Conservation (phyloP, 176 grass and related monocot species). For the Oryza punctata region DNA sequence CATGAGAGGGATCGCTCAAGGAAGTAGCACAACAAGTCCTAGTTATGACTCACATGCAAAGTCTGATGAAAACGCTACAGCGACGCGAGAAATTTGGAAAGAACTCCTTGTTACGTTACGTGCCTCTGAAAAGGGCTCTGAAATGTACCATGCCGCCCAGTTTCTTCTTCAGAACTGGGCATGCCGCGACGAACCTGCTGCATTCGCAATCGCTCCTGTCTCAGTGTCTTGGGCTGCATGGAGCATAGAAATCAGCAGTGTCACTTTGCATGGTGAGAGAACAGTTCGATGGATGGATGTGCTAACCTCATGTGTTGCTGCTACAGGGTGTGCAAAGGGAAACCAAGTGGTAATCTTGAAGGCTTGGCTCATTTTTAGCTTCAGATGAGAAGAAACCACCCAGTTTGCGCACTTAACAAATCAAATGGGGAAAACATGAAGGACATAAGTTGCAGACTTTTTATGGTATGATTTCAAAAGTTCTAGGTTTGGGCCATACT, state of each 20-base stretch:
- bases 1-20: slow-evolving; percentile 8
- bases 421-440: background rate
- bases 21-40: background rate
- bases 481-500: background rate
- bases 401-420: slow-evolving; percentile 24
- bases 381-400: slow-evolving; percentile 30
- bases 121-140: background rate
- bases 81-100: background rate
- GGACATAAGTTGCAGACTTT: background rate
- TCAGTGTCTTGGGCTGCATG: slow-evolving; percentile 18
- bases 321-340: slow-evolving; percentile 28
- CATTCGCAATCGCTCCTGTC: slow-evolving; percentile 1
- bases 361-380: slow-evolving; percentile 24
- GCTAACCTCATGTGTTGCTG: slow-evolving; percentile 26
- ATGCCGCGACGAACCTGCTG: too few relatives aligned
- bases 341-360: slow-evolving; percentile 37
- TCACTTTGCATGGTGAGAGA: background rate
- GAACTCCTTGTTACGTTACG: background rate
- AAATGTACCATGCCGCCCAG: background rate
- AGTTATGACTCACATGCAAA: background rate
- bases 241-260: slow-evolving; percentile 9
- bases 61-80: background rate
- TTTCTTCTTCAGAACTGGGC: too few relatives aligned
- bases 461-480: background rate
- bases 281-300: background rate